Evolutionary conservation across 495 filamentous ascomycete genomes (phyloP), one percentile per base, ranked within the genome.

Genomic region (Thozetella sp.): DNA sequence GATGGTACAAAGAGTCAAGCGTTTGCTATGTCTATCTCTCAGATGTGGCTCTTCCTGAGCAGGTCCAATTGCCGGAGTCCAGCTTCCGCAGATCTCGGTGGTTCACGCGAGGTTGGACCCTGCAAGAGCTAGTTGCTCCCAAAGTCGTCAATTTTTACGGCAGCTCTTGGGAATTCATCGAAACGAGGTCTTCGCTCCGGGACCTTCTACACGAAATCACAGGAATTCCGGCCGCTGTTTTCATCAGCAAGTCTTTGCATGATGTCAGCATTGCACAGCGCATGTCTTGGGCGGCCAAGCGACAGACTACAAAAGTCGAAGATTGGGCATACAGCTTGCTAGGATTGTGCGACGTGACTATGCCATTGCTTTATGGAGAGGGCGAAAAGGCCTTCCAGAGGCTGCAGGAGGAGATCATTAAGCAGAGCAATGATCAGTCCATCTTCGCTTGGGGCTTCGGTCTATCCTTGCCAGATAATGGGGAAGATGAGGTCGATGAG

Each of bases 361-460:
- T 56, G 54, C 54, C 54, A 19, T 40, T 43, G 34, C 25, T 56
- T 40, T 56, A 56, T 37, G 54, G 26, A 19, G 54, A 56, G 22
- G 54, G 54, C 22, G 22, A 22, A 15, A 26, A 13, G 54, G 54
- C 54, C 19, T 56, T 56, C 24, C 25, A 17, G 12, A 12, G 54
- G 6, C 34, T 56, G 19, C 54, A 56, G 26, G 54, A 56, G 26
- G 54, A 56, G 24, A 45, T 45, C 23, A 56, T 45, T 25, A 56
- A 37, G n/a, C n/a, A n/a, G n/a, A n/a, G n/a, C n/a, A n/a, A n/a
- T n/a, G n/a, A n/a, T n/a, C n/a, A n/a, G n/a, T n/a, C n/a, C n/a
- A n/a, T n/a, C n/a, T n/a, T n/a, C n/a, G n/a, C n/a, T n/a, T n/a
- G n/a, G n/a, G n/a, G n/a, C n/a, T n/a, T n/a, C n/a, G n/a, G n/a